A percentile compares a stretch with the other conserved stretches of the same genome.
These are phyloP conservation scores for Solanum ossicruentum DNA, from an alignment of 257 asterid species.

Conservation along the genomic window DNA sequence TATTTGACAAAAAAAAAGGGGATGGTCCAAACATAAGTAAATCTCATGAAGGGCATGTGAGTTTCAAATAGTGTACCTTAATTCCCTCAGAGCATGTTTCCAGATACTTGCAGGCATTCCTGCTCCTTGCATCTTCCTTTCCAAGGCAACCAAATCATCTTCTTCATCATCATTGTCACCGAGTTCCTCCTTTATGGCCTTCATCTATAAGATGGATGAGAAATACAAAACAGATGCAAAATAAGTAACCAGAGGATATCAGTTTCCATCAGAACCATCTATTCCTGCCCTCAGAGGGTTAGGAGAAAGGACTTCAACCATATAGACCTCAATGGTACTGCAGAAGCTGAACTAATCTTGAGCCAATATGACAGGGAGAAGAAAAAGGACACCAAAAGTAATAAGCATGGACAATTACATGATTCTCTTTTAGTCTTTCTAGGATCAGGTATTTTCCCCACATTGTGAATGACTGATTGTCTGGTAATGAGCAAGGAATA, in stretches of 20 bases:
- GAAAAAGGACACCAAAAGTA: background rate
- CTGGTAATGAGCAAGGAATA: too few relatives aligned
- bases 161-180: conserved; percentile 96
- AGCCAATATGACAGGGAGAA: background rate
- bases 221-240: background rate
- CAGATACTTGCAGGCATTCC: conserved; percentile 93
- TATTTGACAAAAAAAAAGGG: background rate
- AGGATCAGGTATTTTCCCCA: too few relatives aligned
- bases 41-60: background rate
- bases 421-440: too few relatives aligned
- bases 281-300: background rate
- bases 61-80: conserved; percentile 38
- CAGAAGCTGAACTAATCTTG: background rate
- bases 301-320: background rate
- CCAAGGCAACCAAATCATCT: conserved; percentile 90
- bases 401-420: background rate
- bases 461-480: too few relatives aligned
- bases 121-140: conserved; percentile 92
- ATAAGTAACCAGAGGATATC: background rate
- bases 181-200: conserved; percentile 97
- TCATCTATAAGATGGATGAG: conserved; percentile 57
- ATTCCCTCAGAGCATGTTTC: conserved; percentile 94
- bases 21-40: background rate
- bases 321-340: background rate
- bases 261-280: background rate